Percentiles rank a stretch among this genome's conserved stretches.
phyloP scores from a whole-genome alignment of 164 flowering plant genomes.

The Houttuynia cordata region DNA sequence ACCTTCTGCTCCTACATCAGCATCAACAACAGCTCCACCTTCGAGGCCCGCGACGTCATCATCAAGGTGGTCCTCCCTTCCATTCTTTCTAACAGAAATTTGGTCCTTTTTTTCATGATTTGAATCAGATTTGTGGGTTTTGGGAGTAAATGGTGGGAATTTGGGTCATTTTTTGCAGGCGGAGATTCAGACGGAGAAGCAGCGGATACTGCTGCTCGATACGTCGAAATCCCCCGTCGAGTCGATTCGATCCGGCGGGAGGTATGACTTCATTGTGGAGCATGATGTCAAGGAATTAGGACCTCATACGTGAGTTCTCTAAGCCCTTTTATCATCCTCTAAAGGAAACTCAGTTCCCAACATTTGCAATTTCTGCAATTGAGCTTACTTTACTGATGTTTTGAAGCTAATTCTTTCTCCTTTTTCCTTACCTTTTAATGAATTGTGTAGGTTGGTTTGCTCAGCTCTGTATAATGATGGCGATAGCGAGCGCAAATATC shows the following conservation, averaged over 20 bases:
- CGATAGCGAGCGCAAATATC: slow-evolving; percentile 87
- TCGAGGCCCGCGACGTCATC: slow-evolving; percentile 67
- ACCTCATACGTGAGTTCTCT: slow-evolving; percentile 62
- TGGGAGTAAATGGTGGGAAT: too few species aligned
- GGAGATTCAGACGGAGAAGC: slow-evolving; percentile 93
- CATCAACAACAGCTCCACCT: slow-evolving; percentile 84
- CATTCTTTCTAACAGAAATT: too few species aligned
- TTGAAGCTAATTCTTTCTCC: background rate
- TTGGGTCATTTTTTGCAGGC: slow-evolving; percentile 41
- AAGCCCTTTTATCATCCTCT: background rate
- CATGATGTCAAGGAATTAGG: slow-evolving; percentile 99
- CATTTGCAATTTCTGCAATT: background rate
- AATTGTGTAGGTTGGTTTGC: slow-evolving; percentile 63
- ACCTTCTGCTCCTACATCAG: slow-evolving; percentile 94
- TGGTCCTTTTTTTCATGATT: too few species aligned
- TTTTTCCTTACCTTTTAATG: background rate
- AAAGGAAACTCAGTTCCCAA: too few species aligned
- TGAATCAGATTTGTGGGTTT: too few species aligned
- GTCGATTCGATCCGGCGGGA: slow-evolving; percentile 85
- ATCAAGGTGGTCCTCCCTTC: slow-evolving; percentile 51
- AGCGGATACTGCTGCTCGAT: slow-evolving; percentile 74
- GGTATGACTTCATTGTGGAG: slow-evolving; percentile 96
- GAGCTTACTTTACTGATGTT: background rate
- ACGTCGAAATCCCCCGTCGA: slow-evolving; percentile 91
- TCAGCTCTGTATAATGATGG: slow-evolving; percentile 86